Evolutionary conservation across 2,329 filamentous ascomycete genomes (phyloP).

Genomic region (Colletotrichum graminicola): DNA sequence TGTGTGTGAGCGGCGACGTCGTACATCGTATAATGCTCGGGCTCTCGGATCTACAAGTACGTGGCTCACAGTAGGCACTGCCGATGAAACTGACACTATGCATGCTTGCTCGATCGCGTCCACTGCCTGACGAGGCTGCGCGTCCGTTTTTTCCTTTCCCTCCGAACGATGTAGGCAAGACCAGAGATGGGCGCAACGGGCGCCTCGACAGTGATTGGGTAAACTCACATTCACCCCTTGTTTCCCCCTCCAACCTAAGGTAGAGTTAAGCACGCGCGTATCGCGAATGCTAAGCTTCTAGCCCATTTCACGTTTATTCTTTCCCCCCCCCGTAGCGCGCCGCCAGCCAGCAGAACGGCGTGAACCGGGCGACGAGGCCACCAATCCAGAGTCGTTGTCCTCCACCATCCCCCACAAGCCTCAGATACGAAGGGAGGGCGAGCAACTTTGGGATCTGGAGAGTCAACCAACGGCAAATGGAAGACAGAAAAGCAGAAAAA

Average conservation of each 20-base stretch:
- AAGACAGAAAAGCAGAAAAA: neutral
- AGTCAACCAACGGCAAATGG: neutral
- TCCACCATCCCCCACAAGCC: neutral
- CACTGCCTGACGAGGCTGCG: neutral
- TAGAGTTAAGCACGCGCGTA: neutral
- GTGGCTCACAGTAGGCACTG: neutral
- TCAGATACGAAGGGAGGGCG: neutral
- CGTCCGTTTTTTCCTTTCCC: neutral
- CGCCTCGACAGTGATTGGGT: neutral
- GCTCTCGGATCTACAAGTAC: neutral
- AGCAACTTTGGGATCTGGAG: neutral
- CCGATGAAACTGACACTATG: neutral
- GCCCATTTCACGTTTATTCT: conserved; percentile 1
- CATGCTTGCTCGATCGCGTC: neutral
- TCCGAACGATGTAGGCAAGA: neutral
- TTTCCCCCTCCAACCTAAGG: neutral
- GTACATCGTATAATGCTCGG: neutral
- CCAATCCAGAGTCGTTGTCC: neutral
- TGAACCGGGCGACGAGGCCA: neutral
- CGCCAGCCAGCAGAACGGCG: neutral
- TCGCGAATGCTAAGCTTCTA: conserved; percentile 8
- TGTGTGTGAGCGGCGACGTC: neutral
- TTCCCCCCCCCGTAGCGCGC: neutral
- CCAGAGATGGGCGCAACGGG: neutral
- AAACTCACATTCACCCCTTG: neutral